Evolutionary conservation across 768 basidiomycete genomes (phyloP).

Genomic region (Suillus lakei): DNA sequence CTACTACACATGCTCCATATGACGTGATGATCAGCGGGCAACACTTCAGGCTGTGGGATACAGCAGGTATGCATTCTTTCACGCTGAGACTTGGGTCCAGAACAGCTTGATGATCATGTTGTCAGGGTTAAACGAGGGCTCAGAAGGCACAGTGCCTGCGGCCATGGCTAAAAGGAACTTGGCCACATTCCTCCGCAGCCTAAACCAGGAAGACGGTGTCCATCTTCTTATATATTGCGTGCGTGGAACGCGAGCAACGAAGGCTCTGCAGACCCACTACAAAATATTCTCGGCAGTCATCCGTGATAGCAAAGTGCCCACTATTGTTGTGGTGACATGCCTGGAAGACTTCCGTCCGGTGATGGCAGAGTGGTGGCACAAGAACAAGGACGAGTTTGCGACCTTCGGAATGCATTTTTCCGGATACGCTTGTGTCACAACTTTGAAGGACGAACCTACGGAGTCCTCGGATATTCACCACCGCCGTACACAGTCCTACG

Average conservation of each 20-base stretch:
- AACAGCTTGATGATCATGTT: constrained; percentile 27
- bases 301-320: constrained; percentile 27
- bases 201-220: constrained; percentile 33
- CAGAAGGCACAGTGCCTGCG: constrained; percentile 8
- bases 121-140: constrained; percentile 24
- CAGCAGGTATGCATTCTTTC: constrained; percentile 38
- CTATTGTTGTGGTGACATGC: constrained; percentile 20
- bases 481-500: constrained; percentile 2
- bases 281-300: constrained; percentile 31
- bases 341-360: constrained; percentile 20
- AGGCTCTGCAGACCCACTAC: constrained; percentile 31
- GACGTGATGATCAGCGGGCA: constrained; percentile 22
- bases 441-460: constrained; percentile 7
- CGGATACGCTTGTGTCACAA: constrained; percentile 40
- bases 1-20: constrained; percentile 31
- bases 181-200: constrained; percentile 23
- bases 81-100: constrained; percentile 21
- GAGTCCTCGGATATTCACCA: constrained; percentile 1
- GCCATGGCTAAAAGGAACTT: constrained; percentile 12
- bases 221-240: constrained; percentile 36
- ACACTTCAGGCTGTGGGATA: constrained; percentile 36
- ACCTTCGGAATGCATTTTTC: constrained; percentile 29
- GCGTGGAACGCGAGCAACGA: constrained; percentile 29
- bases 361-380: constrained; percentile 37
- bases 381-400: constrained; percentile 30